Conservation (phyloP, 2,329 filamentous ascomycete genomes). For the Lasiodiplodia gonubiensis region DNA sequence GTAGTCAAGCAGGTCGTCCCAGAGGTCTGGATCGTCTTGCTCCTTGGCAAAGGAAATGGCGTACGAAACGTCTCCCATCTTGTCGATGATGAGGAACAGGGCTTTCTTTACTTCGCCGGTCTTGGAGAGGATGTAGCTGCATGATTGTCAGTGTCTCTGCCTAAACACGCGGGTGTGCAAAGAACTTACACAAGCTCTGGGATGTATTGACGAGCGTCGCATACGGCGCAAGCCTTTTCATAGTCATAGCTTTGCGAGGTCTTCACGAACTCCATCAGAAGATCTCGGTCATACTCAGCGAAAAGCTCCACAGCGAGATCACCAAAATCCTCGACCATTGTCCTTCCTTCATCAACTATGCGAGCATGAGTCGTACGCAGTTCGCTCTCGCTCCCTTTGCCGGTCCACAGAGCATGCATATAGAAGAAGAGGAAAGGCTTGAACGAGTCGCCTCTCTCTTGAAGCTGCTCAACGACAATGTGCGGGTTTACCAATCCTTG, state of each 20-base stretch:
- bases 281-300: slow-evolving; percentile 76
- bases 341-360: slow-evolving; percentile 62
- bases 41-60: slow-evolving; percentile 95
- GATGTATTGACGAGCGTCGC: slow-evolving; percentile 79
- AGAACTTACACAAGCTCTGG: slow-evolving; percentile 78
- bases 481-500: slow-evolving; percentile 82
- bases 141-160: slow-evolving; percentile 33
- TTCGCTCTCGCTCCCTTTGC: slow-evolving; percentile 62
- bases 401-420: slow-evolving; percentile 82
- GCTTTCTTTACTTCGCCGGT: slow-evolving; percentile 93
- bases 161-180: not conserved
- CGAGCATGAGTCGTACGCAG: slow-evolving; percentile 43
- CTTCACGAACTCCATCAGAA: slow-evolving; percentile 88
- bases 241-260: slow-evolving; percentile 87
- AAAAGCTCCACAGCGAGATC: slow-evolving; percentile 88
- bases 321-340: slow-evolving; percentile 83
- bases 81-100: slow-evolving; percentile 89
- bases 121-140: slow-evolving; percentile 82
- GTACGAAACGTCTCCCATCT: slow-evolving; percentile 87
- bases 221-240: slow-evolving; percentile 76
- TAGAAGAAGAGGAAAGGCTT: slow-evolving; percentile 90
- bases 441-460: slow-evolving; percentile 63
- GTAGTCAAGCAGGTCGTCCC: slow-evolving; percentile 93
- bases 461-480: slow-evolving; percentile 78
- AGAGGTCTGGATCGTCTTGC: slow-evolving; percentile 88